phyloP scores from a whole-genome alignment of 495 filamentous ascomycete species.

The Penicillium manginii region DNA sequence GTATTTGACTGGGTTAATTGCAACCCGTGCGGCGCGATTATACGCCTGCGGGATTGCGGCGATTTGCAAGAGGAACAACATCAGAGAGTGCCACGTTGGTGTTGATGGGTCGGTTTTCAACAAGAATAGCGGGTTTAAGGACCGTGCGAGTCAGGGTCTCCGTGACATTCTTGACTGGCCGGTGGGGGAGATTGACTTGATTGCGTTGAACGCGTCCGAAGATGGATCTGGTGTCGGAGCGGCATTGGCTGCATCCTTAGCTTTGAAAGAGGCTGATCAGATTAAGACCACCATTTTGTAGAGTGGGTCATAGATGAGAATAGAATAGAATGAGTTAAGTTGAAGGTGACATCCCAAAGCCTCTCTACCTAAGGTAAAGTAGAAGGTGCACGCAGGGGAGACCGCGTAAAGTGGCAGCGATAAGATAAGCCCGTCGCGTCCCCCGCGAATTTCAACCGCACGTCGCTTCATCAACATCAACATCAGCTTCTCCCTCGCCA shows the following conservation, averaged over 20 bases:
- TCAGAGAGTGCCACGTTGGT: constrained; percentile 80
- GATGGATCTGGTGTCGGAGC: constrained; percentile 40
- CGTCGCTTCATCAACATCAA: constrained; percentile 6
- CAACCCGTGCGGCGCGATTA: constrained; percentile 84
- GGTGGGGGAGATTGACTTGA: constrained; percentile 20
- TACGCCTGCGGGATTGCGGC: constrained; percentile 90
- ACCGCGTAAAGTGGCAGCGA: constrained; percentile 3
- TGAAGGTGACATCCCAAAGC: too few relatives aligned
- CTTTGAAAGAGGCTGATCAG: constrained; percentile 12
- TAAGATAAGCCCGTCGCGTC: constrained; percentile 1
- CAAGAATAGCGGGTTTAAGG: constrained; percentile 90
- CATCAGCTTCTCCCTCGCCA: constrained; percentile 16
- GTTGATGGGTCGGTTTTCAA: constrained; percentile 93
- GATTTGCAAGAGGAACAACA: constrained; percentile 86
- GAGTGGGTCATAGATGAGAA: neutral
- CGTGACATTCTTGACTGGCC: constrained; percentile 49
- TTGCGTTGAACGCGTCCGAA: constrained; percentile 33
- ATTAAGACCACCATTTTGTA: neutral
- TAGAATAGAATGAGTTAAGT: neutral
- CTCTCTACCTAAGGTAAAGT: too few relatives aligned
- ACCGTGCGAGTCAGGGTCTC: constrained; percentile 75
- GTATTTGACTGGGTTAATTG: constrained; percentile 81
- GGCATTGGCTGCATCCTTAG: constrained; percentile 33
- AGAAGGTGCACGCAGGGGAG: too few relatives aligned
- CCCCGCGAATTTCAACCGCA: neutral